Evolutionary conservation across 306 rosid genomes (phyloP), one percentile per base, ranked within the genome.

Genomic region (Medicago arabica): DNA sequence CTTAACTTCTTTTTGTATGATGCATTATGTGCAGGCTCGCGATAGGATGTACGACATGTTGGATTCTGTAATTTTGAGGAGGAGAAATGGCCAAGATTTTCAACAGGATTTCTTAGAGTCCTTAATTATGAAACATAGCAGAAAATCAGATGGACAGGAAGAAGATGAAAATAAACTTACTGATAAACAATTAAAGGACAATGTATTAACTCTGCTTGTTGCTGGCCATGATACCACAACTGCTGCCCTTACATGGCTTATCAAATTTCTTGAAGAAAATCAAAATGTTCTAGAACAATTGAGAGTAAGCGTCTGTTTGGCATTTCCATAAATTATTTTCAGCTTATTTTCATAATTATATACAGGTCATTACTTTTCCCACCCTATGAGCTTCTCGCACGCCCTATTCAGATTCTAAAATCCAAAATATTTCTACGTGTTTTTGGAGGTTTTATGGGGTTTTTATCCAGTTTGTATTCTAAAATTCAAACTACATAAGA

Each of bases 181-280:
- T 41, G 95, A 93, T 58, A 73, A 76, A 71, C 98, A 93, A 63
- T 58, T 93, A 88, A 93, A 90, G 71, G 98, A 93, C 88, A 93
- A 93, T 46, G 83, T 90, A 54, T 53, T 90, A 43, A 93, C 98
- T 70, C 78, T 90, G 69, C 82, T 93, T 28, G 86, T 93, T 81
- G 98, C 98, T 44, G 98, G 98, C 10, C 96, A 93, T 78, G 98
- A 90, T 62, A 90, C 98, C 43, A 93, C 98, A 8, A 93, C 98
- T 49, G 98, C 96, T 75, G 96, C 87, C 75, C 98, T 93, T 57
- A 90, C 98, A 16, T 93, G 96, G 97, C 72, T 93, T 9, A 71
- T 86, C 77, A 90, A 93, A 72, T 93, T 93, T 79, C 95, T 93
- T 44, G 93, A 81, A 75, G 93, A 89, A 74, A 93, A 93, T 66